Base-by-base conservation (phyloP, 1,139 yeast species). In the Kurtzmaniella quercitrusa region DNA sequence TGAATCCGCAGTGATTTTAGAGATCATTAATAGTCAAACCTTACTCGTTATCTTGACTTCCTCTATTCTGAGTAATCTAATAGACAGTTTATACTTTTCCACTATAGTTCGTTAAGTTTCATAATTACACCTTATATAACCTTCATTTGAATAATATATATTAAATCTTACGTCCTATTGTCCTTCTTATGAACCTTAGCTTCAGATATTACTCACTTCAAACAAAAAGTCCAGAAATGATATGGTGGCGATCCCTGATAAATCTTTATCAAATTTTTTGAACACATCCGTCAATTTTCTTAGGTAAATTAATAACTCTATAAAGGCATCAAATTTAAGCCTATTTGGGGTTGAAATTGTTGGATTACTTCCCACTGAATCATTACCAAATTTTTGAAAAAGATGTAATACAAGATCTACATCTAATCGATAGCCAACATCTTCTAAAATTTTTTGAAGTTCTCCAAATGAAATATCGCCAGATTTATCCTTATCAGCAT, bases 281-380 rank as follows among this genome's bases (percentile, higher is more conserved):
- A 88, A 88, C 7, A 83, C 73, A 57, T 85, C 91, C 1, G 95
- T 87, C 52, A 86, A 75, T 50, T 87, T 79, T 60, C 89, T 74
- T 54, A 88, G 68, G 73, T 87, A 85, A 29, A 87, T 86, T 52
- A 89, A 73, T 45, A 87, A 74, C 58, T 88, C 95, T 38, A 88
- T 90, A 62, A 88, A 88, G 59, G 82, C 76, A 62, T 89, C 96
- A 60, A 88, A 89, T 49, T 85, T 82, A 60, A 88, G 42, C n/a
- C 38, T 23, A 12, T 14, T 25, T 15, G 41, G 25, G 9, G 34
- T 36, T 2, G 14, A n/a, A 10, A 27, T n/a, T 10, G 31, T 27
- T 27, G 31, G 31, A 27, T 4, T 27, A n/a, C 5, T 27, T n/a
- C 31, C 31, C 7, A 27, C 31, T 0, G 65, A 52, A 52, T 54